Conservation (phyloP, 2,329 filamentous ascomycete species). For the Aspergillus caelatus region DNA sequence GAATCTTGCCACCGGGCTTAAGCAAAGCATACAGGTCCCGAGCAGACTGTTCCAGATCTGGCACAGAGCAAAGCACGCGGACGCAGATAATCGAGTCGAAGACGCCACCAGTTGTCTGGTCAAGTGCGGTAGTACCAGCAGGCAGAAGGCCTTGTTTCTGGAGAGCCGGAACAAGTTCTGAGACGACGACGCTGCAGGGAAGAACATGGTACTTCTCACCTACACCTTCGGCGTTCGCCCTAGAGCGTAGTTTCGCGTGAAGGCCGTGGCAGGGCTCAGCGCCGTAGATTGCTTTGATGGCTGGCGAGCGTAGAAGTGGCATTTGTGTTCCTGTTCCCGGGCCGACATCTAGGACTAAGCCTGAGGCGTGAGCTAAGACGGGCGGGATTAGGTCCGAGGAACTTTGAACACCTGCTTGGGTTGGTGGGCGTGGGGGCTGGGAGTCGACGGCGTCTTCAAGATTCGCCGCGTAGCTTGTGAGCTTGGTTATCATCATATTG, state of each 20-base stretch:
- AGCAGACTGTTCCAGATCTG: slow-evolving; percentile 49
- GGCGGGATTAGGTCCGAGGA: slow-evolving; percentile 45
- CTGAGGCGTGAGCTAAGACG: slow-evolving; percentile 43
- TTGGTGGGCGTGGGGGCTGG: not conserved
- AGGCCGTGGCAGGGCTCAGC: slow-evolving; percentile 56
- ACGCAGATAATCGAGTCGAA: slow-evolving; percentile 60
- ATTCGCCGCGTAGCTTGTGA: slow-evolving; percentile 12
- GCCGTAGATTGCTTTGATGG: slow-evolving; percentile 55
- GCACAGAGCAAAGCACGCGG: slow-evolving; percentile 59
- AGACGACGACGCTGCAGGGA: slow-evolving; percentile 50
- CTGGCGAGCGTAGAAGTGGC: slow-evolving; percentile 45
- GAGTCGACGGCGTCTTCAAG: slow-evolving; percentile 10
- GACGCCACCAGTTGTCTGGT: slow-evolving; percentile 29
- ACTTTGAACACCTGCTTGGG: slow-evolving; percentile 23
- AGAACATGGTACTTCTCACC: slow-evolving; percentile 54
- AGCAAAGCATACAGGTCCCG: slow-evolving; percentile 53
- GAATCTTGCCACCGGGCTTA: slow-evolving; percentile 57
- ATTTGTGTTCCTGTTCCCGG: slow-evolving; percentile 58
- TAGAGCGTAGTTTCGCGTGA: slow-evolving; percentile 47
- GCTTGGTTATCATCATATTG: not conserved
- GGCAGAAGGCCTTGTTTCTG: slow-evolving; percentile 45
- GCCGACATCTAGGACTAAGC: slow-evolving; percentile 52
- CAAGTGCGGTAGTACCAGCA: slow-evolving; percentile 13
- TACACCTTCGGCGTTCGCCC: slow-evolving; percentile 47
- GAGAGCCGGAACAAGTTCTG: slow-evolving; percentile 50